Conservation (phyloP, 441 rosid species). For the Melastoma candidum region DNA sequence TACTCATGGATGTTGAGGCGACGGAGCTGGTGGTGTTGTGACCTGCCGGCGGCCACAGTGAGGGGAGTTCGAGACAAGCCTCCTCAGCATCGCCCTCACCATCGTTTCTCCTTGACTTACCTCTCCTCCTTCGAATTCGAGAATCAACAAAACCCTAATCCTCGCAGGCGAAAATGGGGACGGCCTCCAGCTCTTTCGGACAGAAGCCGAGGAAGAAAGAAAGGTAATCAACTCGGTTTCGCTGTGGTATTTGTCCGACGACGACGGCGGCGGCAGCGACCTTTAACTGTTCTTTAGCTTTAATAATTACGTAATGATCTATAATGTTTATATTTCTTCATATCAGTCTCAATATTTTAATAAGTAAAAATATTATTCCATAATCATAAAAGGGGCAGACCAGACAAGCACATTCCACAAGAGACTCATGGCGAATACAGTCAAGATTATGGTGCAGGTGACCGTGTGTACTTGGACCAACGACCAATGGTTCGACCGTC, state of each 20-base stretch:
- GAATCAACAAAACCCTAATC: neutral
- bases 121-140: neutral
- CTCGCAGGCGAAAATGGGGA: neutral
- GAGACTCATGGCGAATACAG: no score
- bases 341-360: no score
- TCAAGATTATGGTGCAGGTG: no score
- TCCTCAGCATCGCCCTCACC: constrained; percentile 75
- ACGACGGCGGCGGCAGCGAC: no score
- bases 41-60: constrained; percentile 66
- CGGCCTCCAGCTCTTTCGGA: neutral
- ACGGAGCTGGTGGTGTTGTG: constrained; percentile 95
- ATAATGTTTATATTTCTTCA: no score
- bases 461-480: no score
- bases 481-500: no score
- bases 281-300: no score
- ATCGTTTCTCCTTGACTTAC: constrained; percentile 2
- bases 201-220: neutral
- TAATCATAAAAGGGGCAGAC: no score
- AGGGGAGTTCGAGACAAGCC: constrained; percentile 70
- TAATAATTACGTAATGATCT: no score
- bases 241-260: neutral
- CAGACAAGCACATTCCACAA: no score
- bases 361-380: no score
- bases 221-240: neutral
- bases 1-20: constrained; percentile 94